Conservation (phyloP, 1,284 basidiomycete species). For the Ceratobasidium sp. region DNA sequence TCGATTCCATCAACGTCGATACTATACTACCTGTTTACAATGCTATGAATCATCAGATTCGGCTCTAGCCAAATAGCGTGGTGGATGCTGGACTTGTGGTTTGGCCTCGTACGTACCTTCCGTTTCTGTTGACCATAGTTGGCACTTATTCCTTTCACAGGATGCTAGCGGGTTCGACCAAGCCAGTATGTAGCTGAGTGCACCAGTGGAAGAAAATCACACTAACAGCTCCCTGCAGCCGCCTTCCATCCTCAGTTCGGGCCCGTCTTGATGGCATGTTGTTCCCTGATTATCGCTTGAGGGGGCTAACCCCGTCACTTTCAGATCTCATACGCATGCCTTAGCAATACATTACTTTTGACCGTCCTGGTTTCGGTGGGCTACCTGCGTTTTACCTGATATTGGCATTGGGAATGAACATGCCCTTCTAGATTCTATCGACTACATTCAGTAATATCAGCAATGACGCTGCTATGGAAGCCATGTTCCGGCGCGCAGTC, state of each 20-base stretch:
- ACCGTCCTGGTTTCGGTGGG: conserved; percentile 38
- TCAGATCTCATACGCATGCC: conserved; percentile 43
- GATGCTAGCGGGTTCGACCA: conserved; percentile 85
- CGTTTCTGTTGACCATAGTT: not conserved
- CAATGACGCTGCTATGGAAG: conserved; percentile 91
- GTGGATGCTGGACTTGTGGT: conserved; percentile 89
- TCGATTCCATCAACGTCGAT: not conserved
- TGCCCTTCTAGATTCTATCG: conserved; percentile 86
- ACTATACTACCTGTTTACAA: not conserved
- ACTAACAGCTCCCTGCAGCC: conserved; percentile 52
- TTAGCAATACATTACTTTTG: conserved; percentile 24
- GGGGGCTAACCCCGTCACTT: not conserved
- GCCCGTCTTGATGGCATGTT: conserved; percentile 78
- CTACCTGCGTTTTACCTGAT: conserved; percentile 51
- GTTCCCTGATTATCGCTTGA: conserved; percentile 43
- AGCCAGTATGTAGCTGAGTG: conserved; percentile 65
- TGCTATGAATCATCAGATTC: conserved; percentile 24
- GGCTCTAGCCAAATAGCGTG: conserved; percentile 73
- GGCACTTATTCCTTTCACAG: conserved; percentile 56
- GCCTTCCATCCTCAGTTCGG: conserved; percentile 86
- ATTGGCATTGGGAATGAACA: conserved; percentile 74
- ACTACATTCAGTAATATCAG: conserved; percentile 94
- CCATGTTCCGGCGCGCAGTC: conserved; percentile 92
- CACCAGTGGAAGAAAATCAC: conserved; percentile 3
- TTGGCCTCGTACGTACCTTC: conserved; percentile 48